These are phyloP conservation scores for Solanum pinnatisectum DNA, from an alignment of 257 asterid genomes.

Conservation along the genomic window DNA sequence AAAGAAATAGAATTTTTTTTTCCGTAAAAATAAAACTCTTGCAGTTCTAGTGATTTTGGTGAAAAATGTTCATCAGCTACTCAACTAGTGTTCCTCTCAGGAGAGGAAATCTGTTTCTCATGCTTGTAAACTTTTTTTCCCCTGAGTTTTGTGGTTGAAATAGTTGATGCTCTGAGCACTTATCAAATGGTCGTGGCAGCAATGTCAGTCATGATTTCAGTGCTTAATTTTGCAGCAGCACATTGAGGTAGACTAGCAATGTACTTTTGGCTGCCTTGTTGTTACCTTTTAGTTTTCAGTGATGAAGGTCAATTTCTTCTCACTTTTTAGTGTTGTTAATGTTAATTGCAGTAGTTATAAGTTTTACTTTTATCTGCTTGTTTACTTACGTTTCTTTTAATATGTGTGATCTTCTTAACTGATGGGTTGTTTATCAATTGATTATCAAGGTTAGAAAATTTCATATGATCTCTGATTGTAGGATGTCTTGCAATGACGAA, in stretches of 20 bases:
- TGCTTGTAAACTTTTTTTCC: background rate
- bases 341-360: background rate
- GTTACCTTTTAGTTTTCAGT: background rate
- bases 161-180: background rate
- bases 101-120: background rate
- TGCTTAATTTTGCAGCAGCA: background rate
- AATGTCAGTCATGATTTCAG: background rate
- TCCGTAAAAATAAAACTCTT: background rate
- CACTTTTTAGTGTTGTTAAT: background rate
- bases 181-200: background rate
- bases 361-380: background rate
- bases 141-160: background rate
- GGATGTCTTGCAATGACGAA: conserved; percentile 2
- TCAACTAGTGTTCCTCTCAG: background rate
- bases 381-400: background rate
- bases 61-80: background rate
- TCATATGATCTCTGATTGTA: background rate
- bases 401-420: background rate
- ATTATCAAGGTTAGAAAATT: background rate
- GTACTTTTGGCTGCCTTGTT: background rate
- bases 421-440: background rate
- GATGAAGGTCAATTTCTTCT: background rate
- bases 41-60: background rate
- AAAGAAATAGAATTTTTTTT: background rate
- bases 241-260: background rate